Base-by-base conservation (phyloP, 306 rosid species). In the Pueraria montana region DNA sequence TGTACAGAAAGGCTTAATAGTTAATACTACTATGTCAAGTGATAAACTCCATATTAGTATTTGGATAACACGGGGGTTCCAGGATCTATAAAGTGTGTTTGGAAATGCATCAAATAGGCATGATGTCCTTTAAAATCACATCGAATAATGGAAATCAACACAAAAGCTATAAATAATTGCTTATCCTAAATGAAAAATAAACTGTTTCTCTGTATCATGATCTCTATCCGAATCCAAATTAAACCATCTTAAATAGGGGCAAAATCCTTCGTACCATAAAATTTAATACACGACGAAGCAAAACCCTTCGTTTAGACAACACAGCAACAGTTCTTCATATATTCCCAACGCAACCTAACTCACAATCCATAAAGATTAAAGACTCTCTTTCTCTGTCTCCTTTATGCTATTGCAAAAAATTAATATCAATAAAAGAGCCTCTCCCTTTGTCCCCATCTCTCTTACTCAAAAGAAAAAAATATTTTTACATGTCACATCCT, bases 391-490 rank as follows among this genome's bases (percentile, higher is more conserved):
- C 70, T 6, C 6, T 20, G 7, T 64, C 69, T 53, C 21, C 78
- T 52, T 74, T 74, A 53, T 20, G 30, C 36, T 34, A 43, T 59
- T 59, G 43, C 1, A 27, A 17, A 24, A 23, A 34, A 34, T 56
- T 27, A n/a, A 64, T 59, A 36, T 27, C 3, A 12, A 14, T 46
- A 26, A 49, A 36, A 36, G 4, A 46, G 4, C 12, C 78, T 63
- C 56, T 32, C 18, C 16, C 62, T 77, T 53, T 73, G 48, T 43
- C 52, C 2, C 24, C 21, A 72, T 30, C 80, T 0, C 64, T 45
- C 70, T 73, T 82, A 74, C 40, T 26, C 34, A 66, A 82, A 76
- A 32, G 50, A 43, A 74, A 27, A 62, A 14, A 13, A 62, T 26
- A 61, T 2, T 1, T 12, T 0, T 62, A 18, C 1, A 38, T 40